phyloP scores from a whole-genome alignment of 2,329 filamentous ascomycete genomes.

The Colletotrichum tropicale region DNA sequence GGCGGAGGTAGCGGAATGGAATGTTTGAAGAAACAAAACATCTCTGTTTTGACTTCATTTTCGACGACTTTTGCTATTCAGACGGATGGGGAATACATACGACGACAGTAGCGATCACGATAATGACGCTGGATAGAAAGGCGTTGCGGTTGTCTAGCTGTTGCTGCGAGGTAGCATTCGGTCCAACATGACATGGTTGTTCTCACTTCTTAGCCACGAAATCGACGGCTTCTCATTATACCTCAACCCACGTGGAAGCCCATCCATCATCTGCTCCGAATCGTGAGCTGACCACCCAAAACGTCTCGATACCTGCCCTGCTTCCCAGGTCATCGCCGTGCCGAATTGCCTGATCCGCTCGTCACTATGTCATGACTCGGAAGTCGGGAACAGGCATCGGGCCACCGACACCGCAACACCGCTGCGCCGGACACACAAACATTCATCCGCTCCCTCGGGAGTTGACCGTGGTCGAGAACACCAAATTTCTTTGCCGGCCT shows the following conservation, averaged over 20 bases:
- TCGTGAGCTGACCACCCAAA: background rate
- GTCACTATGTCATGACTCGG: background rate
- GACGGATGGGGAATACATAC: background rate
- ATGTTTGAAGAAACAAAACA: background rate
- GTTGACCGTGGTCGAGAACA: constrained; percentile 1
- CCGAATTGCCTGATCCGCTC: background rate
- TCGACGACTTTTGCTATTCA: background rate
- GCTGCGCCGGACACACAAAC: background rate
- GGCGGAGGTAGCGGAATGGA: background rate
- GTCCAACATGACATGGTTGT: background rate
- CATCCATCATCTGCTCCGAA: background rate
- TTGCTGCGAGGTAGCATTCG: background rate
- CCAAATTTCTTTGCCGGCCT: background rate
- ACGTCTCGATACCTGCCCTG: background rate
- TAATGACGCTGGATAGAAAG: background rate
- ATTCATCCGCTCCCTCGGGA: constrained; percentile 5
- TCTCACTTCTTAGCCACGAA: too few species aligned
- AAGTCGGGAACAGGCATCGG: background rate
- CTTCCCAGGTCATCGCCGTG: background rate
- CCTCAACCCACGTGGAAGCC: background rate
- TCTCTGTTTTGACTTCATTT: background rate
- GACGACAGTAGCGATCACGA: background rate
- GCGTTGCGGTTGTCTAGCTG: background rate
- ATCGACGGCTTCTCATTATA: background rate
- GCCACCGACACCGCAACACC: background rate